Conservation (phyloP, 495 filamentous ascomycete species). For the Apodospora peruviana region DNA sequence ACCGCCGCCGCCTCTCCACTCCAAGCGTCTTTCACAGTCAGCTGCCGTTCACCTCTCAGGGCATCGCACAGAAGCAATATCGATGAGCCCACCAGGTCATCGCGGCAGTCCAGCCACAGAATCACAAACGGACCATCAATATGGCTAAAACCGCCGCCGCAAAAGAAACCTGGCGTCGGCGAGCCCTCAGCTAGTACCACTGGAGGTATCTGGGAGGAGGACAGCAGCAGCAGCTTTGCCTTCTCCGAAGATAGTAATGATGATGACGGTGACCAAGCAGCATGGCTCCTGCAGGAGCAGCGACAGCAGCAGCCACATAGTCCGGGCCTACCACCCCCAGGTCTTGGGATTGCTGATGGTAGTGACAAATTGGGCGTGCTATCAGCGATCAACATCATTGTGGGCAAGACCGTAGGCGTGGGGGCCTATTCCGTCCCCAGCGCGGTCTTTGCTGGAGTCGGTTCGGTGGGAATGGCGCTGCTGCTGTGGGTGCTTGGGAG, state of each 20-base stretch:
- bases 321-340: neutral
- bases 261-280: neutral
- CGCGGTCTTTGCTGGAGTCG: constrained; percentile 25
- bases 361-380: constrained; percentile 24
- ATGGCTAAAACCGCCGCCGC: too few relatives aligned
- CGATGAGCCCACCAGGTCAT: neutral
- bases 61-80: constrained; percentile 10
- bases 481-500: constrained; percentile 30
- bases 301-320: neutral
- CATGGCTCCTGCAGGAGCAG: too few relatives aligned
- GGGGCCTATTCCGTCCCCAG: constrained; percentile 28
- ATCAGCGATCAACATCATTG: constrained; percentile 28
- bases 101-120: neutral
- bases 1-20: constrained; percentile 24
- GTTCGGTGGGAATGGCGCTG: constrained; percentile 27
- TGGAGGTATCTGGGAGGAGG: neutral
- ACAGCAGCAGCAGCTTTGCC: neutral
- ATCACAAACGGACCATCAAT: too few relatives aligned
- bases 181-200: too few relatives aligned
- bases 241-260: neutral
- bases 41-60: constrained; percentile 22
- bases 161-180: too few relatives aligned
- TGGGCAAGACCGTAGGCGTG: constrained; percentile 30
- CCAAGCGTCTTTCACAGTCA: constrained; percentile 17
- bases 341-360: neutral